Conservation (phyloP, 352 stramenopile species). For the Phytophthora pluvialis region DNA sequence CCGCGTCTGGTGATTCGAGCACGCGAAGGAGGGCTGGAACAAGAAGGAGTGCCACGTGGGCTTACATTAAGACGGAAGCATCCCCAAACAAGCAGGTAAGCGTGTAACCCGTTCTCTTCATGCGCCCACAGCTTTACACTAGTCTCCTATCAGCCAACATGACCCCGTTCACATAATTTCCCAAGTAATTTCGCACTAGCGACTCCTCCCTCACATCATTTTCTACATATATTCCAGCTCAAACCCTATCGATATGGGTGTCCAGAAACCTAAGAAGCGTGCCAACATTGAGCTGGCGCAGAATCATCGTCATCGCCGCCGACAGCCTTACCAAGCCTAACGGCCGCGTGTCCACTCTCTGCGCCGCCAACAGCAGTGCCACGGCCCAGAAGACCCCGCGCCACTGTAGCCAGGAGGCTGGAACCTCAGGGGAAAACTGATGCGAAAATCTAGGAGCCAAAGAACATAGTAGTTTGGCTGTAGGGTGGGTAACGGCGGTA, state of each 20-base stretch:
- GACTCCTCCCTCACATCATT: background rate
- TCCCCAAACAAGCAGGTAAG: slow-evolving; percentile 12
- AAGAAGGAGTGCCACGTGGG: no score
- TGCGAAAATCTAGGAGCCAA: no score
- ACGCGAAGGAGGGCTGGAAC: no score
- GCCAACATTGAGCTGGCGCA: slow-evolving; percentile 69
- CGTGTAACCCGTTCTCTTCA: background rate
- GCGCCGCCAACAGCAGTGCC: slow-evolving; percentile 30
- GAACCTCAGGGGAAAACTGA: no score
- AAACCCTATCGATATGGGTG: slow-evolving; percentile 22
- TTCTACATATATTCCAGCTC: background rate
- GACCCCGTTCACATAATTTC: background rate
- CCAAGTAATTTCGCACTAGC: background rate
- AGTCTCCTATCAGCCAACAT: background rate
- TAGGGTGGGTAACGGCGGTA: no score
- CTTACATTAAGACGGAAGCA: slow-evolving; percentile 17
- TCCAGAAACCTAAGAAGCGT: slow-evolving; percentile 46
- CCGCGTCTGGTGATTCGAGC: no score
- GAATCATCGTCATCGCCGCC: slow-evolving; percentile 79
- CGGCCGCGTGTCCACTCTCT: slow-evolving; percentile 53
- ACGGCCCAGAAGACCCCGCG: slow-evolving; percentile 19
- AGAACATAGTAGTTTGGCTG: no score
- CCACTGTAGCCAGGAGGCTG: no score
- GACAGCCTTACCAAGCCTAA: slow-evolving; percentile 72
- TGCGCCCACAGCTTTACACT: background rate